These are phyloP conservation scores for Curvularia verruculosa DNA, from an alignment of 2,329 filamentous ascomycete species.

Conservation along the genomic window DNA sequence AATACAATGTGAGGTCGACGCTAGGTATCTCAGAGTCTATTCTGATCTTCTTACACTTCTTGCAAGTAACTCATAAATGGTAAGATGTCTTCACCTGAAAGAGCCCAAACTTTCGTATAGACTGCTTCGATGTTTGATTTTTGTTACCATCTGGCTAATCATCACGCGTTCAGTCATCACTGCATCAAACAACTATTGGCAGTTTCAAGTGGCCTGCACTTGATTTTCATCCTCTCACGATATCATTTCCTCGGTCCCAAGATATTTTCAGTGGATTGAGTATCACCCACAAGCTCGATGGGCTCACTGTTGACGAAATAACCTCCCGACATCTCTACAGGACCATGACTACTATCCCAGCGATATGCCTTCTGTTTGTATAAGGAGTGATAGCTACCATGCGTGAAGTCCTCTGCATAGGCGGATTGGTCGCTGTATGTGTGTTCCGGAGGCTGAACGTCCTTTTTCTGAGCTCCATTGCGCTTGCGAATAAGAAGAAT, in stretches of 20 bases:
- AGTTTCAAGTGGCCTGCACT: background rate
- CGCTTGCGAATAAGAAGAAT: conserved; percentile 18
- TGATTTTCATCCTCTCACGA: background rate
- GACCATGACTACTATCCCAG: conserved; percentile 12
- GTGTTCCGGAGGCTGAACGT: conserved; percentile 5
- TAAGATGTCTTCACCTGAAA: background rate
- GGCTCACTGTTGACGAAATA: conserved; percentile 15
- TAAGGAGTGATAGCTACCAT: conserved; percentile 1
- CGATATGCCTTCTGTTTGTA: conserved; percentile 5
- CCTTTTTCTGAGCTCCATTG: conserved; percentile 4
- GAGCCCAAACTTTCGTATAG: background rate
- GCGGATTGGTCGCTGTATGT: background rate
- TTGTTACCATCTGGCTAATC: background rate
- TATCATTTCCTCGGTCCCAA: conserved; percentile 2
- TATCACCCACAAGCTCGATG: conserved; percentile 11
- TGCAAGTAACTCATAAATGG: background rate
- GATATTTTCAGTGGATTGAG: conserved; percentile 3
- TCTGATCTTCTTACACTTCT: background rate
- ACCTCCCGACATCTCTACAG: conserved; percentile 17
- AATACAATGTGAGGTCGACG: background rate
- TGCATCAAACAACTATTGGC: background rate
- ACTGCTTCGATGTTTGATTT: background rate
- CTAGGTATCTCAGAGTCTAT: background rate
- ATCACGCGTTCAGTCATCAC: background rate
- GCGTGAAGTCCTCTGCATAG: background rate